Base-by-base conservation (phyloP, 129 eudicot genomes). In the Lactuca saligna region DNA sequence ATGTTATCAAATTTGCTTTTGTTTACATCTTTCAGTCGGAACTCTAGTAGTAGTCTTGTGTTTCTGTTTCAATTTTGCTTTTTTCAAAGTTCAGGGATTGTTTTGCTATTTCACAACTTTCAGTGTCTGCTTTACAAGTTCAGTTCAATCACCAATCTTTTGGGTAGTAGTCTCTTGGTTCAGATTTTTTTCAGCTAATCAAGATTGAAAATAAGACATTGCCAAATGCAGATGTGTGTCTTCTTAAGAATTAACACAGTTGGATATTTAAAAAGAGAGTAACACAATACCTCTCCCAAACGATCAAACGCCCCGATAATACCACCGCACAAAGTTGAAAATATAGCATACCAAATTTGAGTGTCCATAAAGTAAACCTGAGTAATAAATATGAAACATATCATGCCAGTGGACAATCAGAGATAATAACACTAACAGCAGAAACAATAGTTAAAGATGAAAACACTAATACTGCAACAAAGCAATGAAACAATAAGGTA, bases 281-380 rank as follows among this genome's bases (percentile, higher is more conserved):
- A 61, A 61, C 61, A 12, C 12, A 34, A 67, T 83, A 94, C 99
- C 99, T 94, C 99, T 63, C 99, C 99, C 55, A 94, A 77, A 56
- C 96, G 99, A 82, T 90, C 97, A 78, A 85, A 87, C 54, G 99
- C 97, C 63, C 99, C 99, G 69, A 90, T 82, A 69, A 81, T 81
- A 70, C 99, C 99, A 70, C 99, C 99, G 66, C 83, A 85, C 66
- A 94, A 54, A 63, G 99, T 94, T 61, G 97, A 89, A 73, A 82
- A 89, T 57, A 94, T 74, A 54, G 99, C 75, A 81, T 94, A 94
- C 99, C 99, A 94, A 46, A 94, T 87, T 81, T 94, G 99, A 49
- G 82, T 73, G 70, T 94, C 99, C 99, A 94, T 85, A 82, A 89
- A 94, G 57, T 94, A 94, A 58, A 90, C 93, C 99, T 94, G 90